Percentiles rank a stretch among this genome's conserved stretches.
Evolutionary conservation across 306 rosid species (phyloP).

Genomic region (Casuarina glauca): DNA sequence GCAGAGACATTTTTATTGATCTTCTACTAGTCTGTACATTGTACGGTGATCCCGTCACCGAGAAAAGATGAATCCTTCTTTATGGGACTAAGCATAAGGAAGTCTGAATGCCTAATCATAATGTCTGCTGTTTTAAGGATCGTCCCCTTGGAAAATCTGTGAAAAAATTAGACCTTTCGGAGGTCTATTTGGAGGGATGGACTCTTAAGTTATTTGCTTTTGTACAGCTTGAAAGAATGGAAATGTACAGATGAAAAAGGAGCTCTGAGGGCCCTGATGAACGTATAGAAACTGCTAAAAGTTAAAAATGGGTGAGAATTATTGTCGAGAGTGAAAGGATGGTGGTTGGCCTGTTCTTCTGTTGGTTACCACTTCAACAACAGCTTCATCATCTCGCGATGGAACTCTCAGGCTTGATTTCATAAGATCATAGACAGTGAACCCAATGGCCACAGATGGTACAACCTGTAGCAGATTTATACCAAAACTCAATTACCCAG

Average conservation of each 20-base stretch:
- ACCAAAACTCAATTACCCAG: slow-evolving; percentile 25
- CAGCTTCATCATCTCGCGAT: slow-evolving; percentile 77
- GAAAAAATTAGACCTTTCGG: slow-evolving; percentile 17
- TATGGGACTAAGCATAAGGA: slow-evolving; percentile 15
- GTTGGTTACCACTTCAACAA: slow-evolving; percentile 51
- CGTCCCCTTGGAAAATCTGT: slow-evolving; percentile 13
- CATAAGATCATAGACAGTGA: slow-evolving; percentile 84
- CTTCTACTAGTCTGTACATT: slow-evolving; percentile 32
- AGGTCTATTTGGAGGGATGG: slow-evolving; percentile 15
- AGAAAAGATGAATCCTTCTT: slow-evolving; percentile 12
- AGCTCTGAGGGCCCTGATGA: slow-evolving; percentile 31
- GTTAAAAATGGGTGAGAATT: slow-evolving; percentile 14
- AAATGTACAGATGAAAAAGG: slow-evolving; percentile 43
- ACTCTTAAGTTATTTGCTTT: slow-evolving; percentile 21
- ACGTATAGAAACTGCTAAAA: slow-evolving; percentile 5
- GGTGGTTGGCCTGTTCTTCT: slow-evolving; percentile 52
- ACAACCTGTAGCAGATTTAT: slow-evolving; percentile 67
- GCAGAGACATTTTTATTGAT: slow-evolving; percentile 21
- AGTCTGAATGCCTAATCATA: slow-evolving; percentile 23
- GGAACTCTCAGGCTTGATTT: slow-evolving; percentile 75
- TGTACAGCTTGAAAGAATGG: slow-evolving; percentile 57
- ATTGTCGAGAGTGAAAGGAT: slow-evolving; percentile 33
- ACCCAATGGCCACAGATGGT: slow-evolving; percentile 96
- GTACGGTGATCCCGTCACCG: slow-evolving; percentile 20
- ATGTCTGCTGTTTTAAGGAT: slow-evolving; percentile 17